A percentile compares a stretch with the other conserved stretches of the same genome.
Evolutionary conservation across 208 protist species (phyloP).

Genomic region (Wallacemonas sp.): DNA sequence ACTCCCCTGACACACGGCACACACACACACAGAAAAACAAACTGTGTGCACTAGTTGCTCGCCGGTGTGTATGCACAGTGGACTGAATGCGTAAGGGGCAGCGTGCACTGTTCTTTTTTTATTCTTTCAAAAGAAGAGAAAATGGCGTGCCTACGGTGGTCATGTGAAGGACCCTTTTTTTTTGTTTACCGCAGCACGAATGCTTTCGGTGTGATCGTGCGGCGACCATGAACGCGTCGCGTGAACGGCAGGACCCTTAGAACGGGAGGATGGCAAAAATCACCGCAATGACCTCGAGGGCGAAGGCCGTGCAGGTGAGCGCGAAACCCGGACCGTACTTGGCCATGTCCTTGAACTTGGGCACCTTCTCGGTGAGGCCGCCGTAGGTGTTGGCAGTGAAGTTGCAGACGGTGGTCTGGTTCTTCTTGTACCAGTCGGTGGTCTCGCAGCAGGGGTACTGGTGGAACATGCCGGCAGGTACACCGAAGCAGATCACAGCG

Average conservation of each 20-base stretch:
- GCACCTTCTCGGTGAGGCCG: conserved; percentile 21
- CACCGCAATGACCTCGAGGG: conserved; percentile 41
- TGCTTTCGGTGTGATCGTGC: no score
- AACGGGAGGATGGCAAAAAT: conserved; percentile 33
- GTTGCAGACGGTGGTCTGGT: conserved; percentile 20
- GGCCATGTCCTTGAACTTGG: conserved; percentile 37
- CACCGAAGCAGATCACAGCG: conserved; percentile 45
- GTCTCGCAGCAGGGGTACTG: conserved; percentile 48
- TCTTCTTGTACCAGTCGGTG: conserved; percentile 21
- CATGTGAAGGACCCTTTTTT: no score
- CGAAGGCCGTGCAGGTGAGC: conserved; percentile 46
- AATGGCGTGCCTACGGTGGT: no score
- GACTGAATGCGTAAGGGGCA: no score
- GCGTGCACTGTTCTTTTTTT: no score
- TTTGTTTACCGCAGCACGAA: no score
- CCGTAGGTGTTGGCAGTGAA: conserved; percentile 14
- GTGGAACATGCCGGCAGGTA: conserved; percentile 46
- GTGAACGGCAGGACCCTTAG: conserved; percentile 13
- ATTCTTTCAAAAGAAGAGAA: no score
- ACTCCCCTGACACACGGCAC: neutral
- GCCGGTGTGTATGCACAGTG: no score
- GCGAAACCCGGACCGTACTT: conserved; percentile 50
- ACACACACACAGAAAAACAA: neutral
- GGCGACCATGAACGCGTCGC: no score
- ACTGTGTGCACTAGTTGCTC: no score